Base-by-base conservation (phyloP, 352 stramenopile genomes). In the Globisporangium barbulae region DNA sequence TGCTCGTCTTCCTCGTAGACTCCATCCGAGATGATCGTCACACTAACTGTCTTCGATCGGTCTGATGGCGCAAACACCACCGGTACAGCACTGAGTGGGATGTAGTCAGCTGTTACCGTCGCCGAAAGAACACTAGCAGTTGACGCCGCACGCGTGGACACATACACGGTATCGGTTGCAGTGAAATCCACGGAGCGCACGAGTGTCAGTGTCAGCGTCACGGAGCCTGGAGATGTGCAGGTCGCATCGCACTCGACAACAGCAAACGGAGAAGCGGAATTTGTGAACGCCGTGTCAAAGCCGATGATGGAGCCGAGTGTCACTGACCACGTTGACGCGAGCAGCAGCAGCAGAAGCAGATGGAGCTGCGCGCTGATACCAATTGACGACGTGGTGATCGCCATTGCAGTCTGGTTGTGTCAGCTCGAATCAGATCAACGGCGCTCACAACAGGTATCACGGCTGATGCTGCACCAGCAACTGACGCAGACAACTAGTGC, bases 1-100 rank as follows among this genome's bases (percentile, higher is more conserved):
- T 61, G 61, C 42, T 81, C 69, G 48, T 83, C 75, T 53, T 79
- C 64, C 50, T 84, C 72, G 53, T 88, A 83, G 1, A 81, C 44
- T 15, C 75, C 78, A 17, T 84, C 76, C 2, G 78, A 85, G 7
- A 79, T 50, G 17, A 88, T 57, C 12, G 68, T 75, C 12, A 88
- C 47, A 0, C 39, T 31, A 22, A 83, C 63, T 2, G 37, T 72
- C 45, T 83, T 70, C 22, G 50, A 58, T 1, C 49, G 70, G 13
- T 85, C 66, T 1, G 44, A 58, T 3, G 68, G 62, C 9, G 63
- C 50, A 55, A 88, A 88, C 30, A 67, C 45, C 0, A 85, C 68
- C 0, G 62, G 30, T 0, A 71, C 50, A 37, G 66, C 67, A 2
- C 2, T 60, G 17, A 85, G 49, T 4, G 72, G 45, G 0, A 52